Evolutionary conservation across 345 rosid species (phyloP).

Genomic region (Aethionema arabicum): DNA sequence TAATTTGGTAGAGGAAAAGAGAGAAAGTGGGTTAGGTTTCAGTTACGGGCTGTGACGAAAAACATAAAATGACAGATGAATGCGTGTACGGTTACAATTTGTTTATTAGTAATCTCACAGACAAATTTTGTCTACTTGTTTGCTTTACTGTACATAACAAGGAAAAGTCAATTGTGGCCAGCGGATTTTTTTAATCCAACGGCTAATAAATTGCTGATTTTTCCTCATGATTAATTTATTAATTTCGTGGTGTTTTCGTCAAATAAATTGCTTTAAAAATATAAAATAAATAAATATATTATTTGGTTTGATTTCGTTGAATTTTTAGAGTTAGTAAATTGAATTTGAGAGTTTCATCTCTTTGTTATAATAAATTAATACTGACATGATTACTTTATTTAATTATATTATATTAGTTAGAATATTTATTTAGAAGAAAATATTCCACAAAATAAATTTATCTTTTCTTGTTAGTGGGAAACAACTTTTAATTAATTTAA

Average conservation of each 20-base stretch:
- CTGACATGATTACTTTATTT: too few species aligned
- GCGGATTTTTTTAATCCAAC: constrained; percentile 18
- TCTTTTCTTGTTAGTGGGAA: too few species aligned
- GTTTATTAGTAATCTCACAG: not conserved
- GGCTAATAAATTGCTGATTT: not conserved
- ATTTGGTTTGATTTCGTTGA: too few species aligned
- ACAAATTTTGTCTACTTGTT: constrained; percentile 9
- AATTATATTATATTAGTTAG: too few species aligned
- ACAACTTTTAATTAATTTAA: too few species aligned
- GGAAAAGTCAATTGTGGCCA: constrained; percentile 26
- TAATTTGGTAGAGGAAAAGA: constrained; percentile 29
- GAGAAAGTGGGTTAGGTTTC: constrained; percentile 1
- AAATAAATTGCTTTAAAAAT: not conserved
- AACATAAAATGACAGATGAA: constrained; percentile 9
- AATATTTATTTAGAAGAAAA: too few species aligned
- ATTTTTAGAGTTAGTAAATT: too few species aligned
- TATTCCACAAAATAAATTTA: too few species aligned
- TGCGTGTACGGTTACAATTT: constrained; percentile 27
- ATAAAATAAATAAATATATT: too few species aligned
- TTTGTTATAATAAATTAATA: too few species aligned
- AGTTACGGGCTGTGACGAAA: constrained; percentile 31
- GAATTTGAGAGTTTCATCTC: too few species aligned
- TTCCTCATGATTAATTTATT: not conserved
- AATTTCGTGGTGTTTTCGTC: not conserved
- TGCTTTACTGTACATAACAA: not conserved